Conservation (phyloP, 257 asterid species). For the Ilex aquifolium region DNA sequence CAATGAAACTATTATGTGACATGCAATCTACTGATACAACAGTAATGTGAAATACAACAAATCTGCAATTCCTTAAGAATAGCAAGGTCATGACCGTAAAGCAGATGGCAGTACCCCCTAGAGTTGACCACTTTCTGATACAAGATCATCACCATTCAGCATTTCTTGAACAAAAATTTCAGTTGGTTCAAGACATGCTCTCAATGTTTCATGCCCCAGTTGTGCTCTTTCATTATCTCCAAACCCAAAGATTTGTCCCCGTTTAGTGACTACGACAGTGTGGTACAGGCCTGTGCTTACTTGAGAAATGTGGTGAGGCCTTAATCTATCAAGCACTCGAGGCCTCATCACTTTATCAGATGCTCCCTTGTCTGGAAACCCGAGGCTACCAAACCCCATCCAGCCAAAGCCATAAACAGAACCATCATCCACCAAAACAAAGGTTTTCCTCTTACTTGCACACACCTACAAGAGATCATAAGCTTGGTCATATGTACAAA, state of each 20-base stretch:
- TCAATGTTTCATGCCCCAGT: slow-evolving; percentile 65
- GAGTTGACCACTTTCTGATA: no score
- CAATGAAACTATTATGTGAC: no score
- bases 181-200: slow-evolving; percentile 60
- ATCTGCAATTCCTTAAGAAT: no score
- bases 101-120: no score
- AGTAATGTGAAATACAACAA: no score
- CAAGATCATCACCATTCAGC: no score
- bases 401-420: slow-evolving; percentile 74
- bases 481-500: background rate
- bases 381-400: slow-evolving; percentile 88
- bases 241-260: slow-evolving; percentile 59
- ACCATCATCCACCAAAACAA: slow-evolving; percentile 63
- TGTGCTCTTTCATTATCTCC: slow-evolving; percentile 89
- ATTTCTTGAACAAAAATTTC: slow-evolving; percentile 39
- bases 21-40: no score
- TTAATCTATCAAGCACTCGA: slow-evolving; percentile 54
- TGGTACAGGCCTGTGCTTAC: slow-evolving; percentile 91
- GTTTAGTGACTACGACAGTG: slow-evolving; percentile 54
- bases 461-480: slow-evolving; percentile 41
- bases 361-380: slow-evolving; percentile 25
- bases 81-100: no score
- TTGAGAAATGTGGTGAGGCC: slow-evolving; percentile 54
- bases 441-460: slow-evolving; percentile 80
- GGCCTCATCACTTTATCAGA: slow-evolving; percentile 59